Conservation (phyloP, 192 early-diverging fungal species). For the Coemansia sp. region DNA sequence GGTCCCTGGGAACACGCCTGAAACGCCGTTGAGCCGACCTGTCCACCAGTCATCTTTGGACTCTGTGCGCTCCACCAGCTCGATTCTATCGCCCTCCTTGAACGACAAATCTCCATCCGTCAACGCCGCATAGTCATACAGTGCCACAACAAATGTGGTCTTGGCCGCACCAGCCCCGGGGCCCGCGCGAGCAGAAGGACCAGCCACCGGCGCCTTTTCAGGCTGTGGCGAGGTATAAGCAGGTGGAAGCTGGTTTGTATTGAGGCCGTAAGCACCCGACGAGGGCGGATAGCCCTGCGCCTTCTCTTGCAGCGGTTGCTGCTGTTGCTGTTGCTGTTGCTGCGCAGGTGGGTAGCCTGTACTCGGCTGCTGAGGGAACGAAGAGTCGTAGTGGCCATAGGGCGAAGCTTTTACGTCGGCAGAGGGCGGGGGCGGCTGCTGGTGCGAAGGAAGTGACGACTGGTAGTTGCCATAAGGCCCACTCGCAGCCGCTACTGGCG, state of each 20-base stretch:
- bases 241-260: too few relatives aligned
- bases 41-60: slow-evolving; percentile 79
- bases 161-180: slow-evolving; percentile 36
- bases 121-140: slow-evolving; percentile 77
- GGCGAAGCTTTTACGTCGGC: slow-evolving; percentile 6
- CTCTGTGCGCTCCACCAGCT: slow-evolving; percentile 59
- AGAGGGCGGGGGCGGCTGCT: neutral
- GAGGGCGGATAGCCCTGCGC: too few relatives aligned
- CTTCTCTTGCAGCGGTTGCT: neutral
- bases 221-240: slow-evolving; percentile 8
- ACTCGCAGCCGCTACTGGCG: neutral
- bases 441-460: slow-evolving; percentile 4
- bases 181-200: neutral
- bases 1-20: slow-evolving; percentile 72
- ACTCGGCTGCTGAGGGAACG: slow-evolving; percentile 9
- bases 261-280: too few relatives aligned
- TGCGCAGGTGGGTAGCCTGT: slow-evolving; percentile 1
- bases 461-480: slow-evolving; percentile 17
- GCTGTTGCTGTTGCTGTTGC: slow-evolving; percentile 1
- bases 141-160: slow-evolving; percentile 57
- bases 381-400: slow-evolving; percentile 11
- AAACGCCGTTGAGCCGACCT: slow-evolving; percentile 57
- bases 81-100: slow-evolving; percentile 64
- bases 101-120: slow-evolving; percentile 69
- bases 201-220: neutral